Evolutionary conservation across 2,329 filamentous ascomycete genomes (phyloP), one percentile per base, ranked within the genome.

Genomic region (Endothia cerciana): DNA sequence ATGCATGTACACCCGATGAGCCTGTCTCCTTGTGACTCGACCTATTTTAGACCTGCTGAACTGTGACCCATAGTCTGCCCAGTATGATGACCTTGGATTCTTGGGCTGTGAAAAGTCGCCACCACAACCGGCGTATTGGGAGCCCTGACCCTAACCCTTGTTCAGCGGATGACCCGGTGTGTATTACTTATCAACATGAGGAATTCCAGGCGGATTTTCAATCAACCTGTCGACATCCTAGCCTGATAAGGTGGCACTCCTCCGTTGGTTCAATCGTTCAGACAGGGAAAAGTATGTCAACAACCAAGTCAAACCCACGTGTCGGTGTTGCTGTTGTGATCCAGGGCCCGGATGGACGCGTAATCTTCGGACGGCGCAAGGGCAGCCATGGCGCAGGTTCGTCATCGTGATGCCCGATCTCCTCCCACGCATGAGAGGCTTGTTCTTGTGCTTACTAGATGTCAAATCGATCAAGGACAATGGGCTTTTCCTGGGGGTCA

Each of bases 401-500:
- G 75, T 74, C n/a, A n/a, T n/a, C n/a, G n/a, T 41, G n/a, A 15
- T 43, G n/a, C n/a, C n/a, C n/a, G n/a, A n/a, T 57, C 43, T 51
- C 30, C 19, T 49, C 25, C 17, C 11, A 22, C 19, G 43, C 25
- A 40, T 25, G 2, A 5, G 33, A 36, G 41, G 5, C 11, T 25
- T 40, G 13, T 22, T 22, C 1, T 4, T 49, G 8, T 36, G 25
- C 51, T 57, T 8, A 62, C 40, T 19, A 33, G 61, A 40, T 6
- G 30, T 7, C 43, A 33, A 40, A n/a, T 17, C n/a, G 61, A 28
- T 19, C 22, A 55, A 76, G 70, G 68, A 2, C 68, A 67, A 13
- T 87, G 84, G 77, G 88, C 88, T 60, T 84, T 92, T 17, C 91
- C 91, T 0, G 91, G 91, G 28, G 92, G 91, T 0, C 91, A 94